Base-by-base conservation (phyloP, 2,329 filamentous ascomycete species). In the Zarea fungicola region DNA sequence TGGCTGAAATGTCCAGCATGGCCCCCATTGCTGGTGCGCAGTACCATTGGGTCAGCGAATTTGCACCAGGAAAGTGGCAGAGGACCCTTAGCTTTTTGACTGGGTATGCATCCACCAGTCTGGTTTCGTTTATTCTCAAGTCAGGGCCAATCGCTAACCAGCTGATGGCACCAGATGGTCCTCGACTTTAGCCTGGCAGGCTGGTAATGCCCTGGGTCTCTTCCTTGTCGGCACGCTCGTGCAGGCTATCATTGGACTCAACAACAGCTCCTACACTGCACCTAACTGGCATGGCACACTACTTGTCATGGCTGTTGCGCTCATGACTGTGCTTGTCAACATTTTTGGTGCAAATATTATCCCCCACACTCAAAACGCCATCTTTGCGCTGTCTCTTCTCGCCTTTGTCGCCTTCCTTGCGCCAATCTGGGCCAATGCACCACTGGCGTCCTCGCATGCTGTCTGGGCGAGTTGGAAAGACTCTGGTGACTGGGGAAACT, bases 21-120 rank as follows among this genome's bases (percentile, higher is more conserved):
- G 53, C 53, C 0, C 56, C 56, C 13, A 57, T 56, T 19, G 55
- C 56, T 7, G 56, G 56, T 8, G 55, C 55, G 3, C 56, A 57
- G 34, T 57, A 57, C 18, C 56, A 57, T 31, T 57, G 56, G 56
- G 52, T 54, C 6, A 52, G 49, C 32, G 52, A 54, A 25, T 54
- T 54, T 35, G 45, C 52, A 2, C 52, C 52, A 14, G 45, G 49
- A 10, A 47, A 16, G 28, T 52, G 40, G n/a, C 52, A 54, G 29
- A 39, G 19, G 28, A 32, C 45, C 9, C 41, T 50, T 8, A 50
- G 48, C 34, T 50, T 39, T 28, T 19, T 50, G 10, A 41, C 40
- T 19, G 48, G 48, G 48, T 50, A 34, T 10, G 41, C 31, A n/a
- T n/a, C n/a, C n/a, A n/a, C n/a, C n/a, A n/a, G n/a, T n/a, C n/a